phyloP scores from a whole-genome alignment of 2,329 filamentous ascomycete species.

The Colletotrichum limetticola region DNA sequence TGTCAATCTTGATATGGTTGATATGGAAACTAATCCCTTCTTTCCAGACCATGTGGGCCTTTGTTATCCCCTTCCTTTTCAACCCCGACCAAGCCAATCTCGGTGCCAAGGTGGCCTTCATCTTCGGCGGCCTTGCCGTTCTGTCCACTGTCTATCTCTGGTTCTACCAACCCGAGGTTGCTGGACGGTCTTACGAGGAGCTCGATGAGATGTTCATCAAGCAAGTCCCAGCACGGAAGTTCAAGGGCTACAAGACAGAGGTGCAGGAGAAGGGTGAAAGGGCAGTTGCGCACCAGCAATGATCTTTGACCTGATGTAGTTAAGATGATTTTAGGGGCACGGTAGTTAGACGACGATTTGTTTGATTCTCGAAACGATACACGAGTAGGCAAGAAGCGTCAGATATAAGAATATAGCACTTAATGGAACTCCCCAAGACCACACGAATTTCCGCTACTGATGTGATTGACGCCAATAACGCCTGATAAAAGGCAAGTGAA shows the following conservation, averaged over 20 bases:
- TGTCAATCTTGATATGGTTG: no score
- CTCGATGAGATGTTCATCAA: constrained; percentile 39
- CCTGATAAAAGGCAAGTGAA: no score
- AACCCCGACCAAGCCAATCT: constrained; percentile 47
- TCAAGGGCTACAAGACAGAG: constrained; percentile 35
- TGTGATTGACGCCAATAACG: no score
- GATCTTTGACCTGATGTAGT: neutral
- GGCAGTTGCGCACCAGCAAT: neutral
- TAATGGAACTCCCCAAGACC: no score
- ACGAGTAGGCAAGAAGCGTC: neutral
- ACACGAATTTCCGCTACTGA: no score
- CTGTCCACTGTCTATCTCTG: constrained; percentile 43
- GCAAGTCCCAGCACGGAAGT: constrained; percentile 38
- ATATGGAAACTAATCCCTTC: neutral
- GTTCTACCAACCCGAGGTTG: constrained; percentile 48
- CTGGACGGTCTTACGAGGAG: constrained; percentile 37
- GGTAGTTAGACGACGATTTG: neutral
- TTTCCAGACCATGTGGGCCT: constrained; percentile 31
- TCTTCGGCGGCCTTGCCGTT: constrained; percentile 48
- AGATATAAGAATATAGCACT: neutral
- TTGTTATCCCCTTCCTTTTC: constrained; percentile 43
- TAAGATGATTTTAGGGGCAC: neutral
- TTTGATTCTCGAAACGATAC: neutral
- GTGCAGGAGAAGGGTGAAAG: constrained; percentile 15
- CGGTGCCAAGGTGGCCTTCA: constrained; percentile 52